phyloP scores from a whole-genome alignment of 1,284 basidiomycete genomes.

The Malassezia psittaci region DNA sequence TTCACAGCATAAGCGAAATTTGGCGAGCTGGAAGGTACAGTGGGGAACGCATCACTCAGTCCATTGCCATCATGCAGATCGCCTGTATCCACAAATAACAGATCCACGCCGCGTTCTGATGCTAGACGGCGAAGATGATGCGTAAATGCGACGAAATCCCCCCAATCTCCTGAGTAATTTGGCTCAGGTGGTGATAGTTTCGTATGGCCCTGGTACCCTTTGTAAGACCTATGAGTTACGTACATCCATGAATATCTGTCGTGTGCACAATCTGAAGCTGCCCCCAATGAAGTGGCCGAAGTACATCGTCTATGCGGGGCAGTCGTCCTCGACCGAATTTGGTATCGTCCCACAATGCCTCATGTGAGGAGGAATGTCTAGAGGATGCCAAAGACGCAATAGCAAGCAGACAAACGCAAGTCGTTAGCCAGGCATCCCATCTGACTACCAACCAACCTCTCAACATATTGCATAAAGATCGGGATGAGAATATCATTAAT shows the following conservation, averaged over 20 bases:
- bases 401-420: too few relatives aligned
- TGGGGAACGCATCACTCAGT: constrained; percentile 37
- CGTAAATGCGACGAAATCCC: constrained; percentile 47
- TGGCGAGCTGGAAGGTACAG: constrained; percentile 2
- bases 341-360: background rate
- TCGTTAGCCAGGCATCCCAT: too few relatives aligned
- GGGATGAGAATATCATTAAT: background rate
- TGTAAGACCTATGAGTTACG: background rate
- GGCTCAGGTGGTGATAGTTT: constrained; percentile 44
- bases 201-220: constrained; percentile 35
- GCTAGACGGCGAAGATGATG: constrained; percentile 37
- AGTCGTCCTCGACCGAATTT: constrained; percentile 22
- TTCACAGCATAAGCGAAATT: constrained; percentile 16
- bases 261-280: constrained; percentile 70
- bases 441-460: background rate
- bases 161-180: constrained; percentile 41
- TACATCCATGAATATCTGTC: constrained; percentile 62
- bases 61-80: constrained; percentile 45
- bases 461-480: background rate
- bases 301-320: constrained; percentile 27
- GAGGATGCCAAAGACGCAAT: too few relatives aligned
- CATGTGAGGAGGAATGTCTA: too few relatives aligned
- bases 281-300: constrained; percentile 59
- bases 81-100: constrained; percentile 44
- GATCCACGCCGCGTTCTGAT: constrained; percentile 30